Percentiles rank a stretch among this genome's conserved stretches.
Evolutionary conservation across 140 eudicot genomes (phyloP).

Genomic region (Senecio squalidus): DNA sequence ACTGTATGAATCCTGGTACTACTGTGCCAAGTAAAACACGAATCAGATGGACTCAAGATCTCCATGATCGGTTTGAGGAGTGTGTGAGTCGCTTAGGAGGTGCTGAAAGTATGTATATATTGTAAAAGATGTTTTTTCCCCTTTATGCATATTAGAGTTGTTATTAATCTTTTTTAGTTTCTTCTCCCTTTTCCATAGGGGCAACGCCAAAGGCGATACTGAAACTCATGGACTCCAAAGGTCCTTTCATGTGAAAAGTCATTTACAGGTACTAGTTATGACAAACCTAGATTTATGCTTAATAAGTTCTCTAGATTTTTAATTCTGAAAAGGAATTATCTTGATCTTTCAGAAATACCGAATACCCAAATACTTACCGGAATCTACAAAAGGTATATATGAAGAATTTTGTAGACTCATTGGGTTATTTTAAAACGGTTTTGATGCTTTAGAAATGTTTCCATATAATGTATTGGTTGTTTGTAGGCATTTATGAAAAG

Average conservation of each 20-base stretch:
- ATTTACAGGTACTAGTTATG: constrained; percentile 63
- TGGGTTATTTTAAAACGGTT: neutral
- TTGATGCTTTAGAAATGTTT: constrained; percentile 10
- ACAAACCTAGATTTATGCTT: neutral
- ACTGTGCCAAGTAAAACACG: constrained; percentile 62
- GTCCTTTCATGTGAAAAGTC: constrained; percentile 94
- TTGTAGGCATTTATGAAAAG: constrained; percentile 33
- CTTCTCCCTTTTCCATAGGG: constrained; percentile 35
- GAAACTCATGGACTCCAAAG: constrained; percentile 84
- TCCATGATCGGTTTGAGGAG: constrained; percentile 91
- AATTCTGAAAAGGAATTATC: constrained; percentile 1
- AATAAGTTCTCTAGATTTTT: constrained; percentile 1
- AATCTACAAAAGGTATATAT: constrained; percentile 72
- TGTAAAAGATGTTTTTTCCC: neutral
- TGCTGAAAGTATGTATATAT: constrained; percentile 58
- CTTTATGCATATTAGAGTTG: neutral
- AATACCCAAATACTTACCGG: constrained; percentile 65
- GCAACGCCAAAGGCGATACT: constrained; percentile 94
- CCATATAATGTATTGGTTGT: constrained; percentile 1
- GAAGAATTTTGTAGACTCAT: constrained; percentile 7
- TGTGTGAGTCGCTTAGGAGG: constrained; percentile 91
- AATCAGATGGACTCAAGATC: constrained; percentile 94
- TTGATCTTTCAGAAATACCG: constrained; percentile 58
- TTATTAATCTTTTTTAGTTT: neutral
- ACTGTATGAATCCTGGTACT: constrained; percentile 29